Conservation (phyloP, 371 early-diverging fungal genomes). For the Mucor lusitanicus region DNA sequence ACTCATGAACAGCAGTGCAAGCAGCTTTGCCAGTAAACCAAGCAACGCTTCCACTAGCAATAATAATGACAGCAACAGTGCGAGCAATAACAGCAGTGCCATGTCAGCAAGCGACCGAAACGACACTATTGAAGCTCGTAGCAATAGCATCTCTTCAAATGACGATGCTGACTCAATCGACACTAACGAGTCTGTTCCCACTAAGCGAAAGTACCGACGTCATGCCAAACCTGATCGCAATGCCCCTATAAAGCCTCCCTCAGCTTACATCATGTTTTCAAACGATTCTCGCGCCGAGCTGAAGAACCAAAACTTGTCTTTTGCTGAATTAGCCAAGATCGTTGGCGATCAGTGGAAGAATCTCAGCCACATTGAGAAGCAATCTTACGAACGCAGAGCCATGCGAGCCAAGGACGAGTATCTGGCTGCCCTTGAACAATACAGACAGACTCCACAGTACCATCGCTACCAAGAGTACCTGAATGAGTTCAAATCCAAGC, state of each 20-base stretch:
- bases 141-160: conserved; percentile 24
- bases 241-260: conserved; percentile 52
- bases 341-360: conserved; percentile 57
- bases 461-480: conserved; percentile 46
- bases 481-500: conserved; percentile 41
- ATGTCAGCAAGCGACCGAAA: not conserved
- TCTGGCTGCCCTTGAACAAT: conserved; percentile 27
- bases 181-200: conserved; percentile 13
- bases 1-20: not conserved
- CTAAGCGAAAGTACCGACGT: conserved; percentile 49
- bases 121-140: not conserved
- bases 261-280: conserved; percentile 58
- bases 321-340: conserved; percentile 47
- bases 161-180: conserved; percentile 28
- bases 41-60: not conserved
- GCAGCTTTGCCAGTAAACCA: not conserved
- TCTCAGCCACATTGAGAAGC: conserved; percentile 33
- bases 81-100: not conserved
- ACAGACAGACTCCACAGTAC: conserved; percentile 32
- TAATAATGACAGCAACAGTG: conserved; percentile 14
- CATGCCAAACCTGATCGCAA: conserved; percentile 53
- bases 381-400: conserved; percentile 42
- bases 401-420: conserved; percentile 45
- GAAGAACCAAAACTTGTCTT: conserved; percentile 37
- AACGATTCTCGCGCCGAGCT: conserved; percentile 42